Base-by-base conservation (phyloP, 1,139 yeast genomes). In the Suhomyces ambrosiae region DNA sequence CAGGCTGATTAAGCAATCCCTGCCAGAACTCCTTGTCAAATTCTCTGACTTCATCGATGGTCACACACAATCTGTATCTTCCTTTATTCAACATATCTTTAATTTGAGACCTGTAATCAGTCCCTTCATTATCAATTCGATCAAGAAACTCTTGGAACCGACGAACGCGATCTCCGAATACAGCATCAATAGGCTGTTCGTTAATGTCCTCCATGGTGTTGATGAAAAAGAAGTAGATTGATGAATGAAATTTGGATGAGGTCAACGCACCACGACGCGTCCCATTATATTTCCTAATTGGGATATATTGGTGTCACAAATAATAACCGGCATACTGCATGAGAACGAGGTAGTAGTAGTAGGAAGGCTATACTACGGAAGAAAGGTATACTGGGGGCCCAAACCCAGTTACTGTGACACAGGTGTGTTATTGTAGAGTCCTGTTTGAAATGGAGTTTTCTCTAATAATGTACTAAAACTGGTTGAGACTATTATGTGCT, bases 131-230 rank as follows among this genome's bases (percentile, higher is more conserved):
- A 45, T 59, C 65, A 38, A 68, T 55, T 28, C 73, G 62, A 52
- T 86, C 94, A 33, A 92, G 70, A 58, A 90, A 90, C 54, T 92
- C 97, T 49, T 86, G 90, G 64, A 92, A 92, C 50, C 83, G 74
- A 57, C 96, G 80, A 25, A 86, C 87, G 50, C 97, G 80, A 60
- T 90, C 97, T 44, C 84, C 79, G 52, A 80, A 80, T 33, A 70
- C 74, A 43, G 75, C 76, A 49, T 71, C 76, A 27, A 68, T 54
- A 21, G 74, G 67, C 46, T 58, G 69, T 32, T 66, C 72, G 37
- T 41, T 47, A 19, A 47, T 30, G 22, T 51, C 56, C 38, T 54
- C 60, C 60, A 54, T 54, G 35, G 31, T 40, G 30, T 19, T 27
- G 32, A 18, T 21, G 17, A 17, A 12, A 12, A 26, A 27, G 34